Conservation (phyloP, 371 early-diverging fungal species). For the Rhizopus arrhizus region DNA sequence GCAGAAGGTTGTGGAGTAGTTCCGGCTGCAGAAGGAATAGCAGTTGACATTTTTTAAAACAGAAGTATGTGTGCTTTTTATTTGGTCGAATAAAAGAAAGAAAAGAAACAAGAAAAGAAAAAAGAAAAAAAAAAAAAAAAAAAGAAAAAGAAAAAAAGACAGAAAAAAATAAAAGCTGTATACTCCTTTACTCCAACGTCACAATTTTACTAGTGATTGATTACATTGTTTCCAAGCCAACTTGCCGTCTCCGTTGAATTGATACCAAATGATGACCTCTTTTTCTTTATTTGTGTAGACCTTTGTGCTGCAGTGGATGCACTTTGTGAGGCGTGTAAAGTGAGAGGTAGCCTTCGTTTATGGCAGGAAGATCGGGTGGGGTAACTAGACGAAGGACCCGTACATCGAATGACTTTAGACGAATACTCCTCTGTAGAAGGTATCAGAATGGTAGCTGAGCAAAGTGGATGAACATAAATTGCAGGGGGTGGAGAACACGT, state of each 20-base stretch:
- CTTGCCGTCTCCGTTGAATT: slow-evolving; percentile 6
- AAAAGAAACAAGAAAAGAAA: slow-evolving; percentile 6
- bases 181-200: not conserved
- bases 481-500: slow-evolving; percentile 10
- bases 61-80: not conserved
- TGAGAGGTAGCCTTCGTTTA: not conserved
- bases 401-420: not conserved
- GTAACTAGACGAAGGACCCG: slow-evolving; percentile 24
- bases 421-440: slow-evolving; percentile 3
- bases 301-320: slow-evolving; percentile 20
- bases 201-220: not conserved
- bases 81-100: not conserved
- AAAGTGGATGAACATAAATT: not conserved
- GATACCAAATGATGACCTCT: slow-evolving; percentile 17
- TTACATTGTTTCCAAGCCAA: slow-evolving; percentile 25
- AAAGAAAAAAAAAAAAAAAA: slow-evolving; percentile 4
- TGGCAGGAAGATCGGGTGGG: slow-evolving; percentile 11
- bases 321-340: slow-evolving; percentile 23
- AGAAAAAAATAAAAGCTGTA: not conserved
- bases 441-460: not conserved
- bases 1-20: slow-evolving; percentile 24
- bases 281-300: slow-evolving; percentile 14
- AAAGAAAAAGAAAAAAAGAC: not conserved
- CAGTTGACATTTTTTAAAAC: slow-evolving; percentile 28
- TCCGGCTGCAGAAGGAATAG: slow-evolving; percentile 29